Conservation (phyloP, 129 eudicot species). For the Chrysanthemum lavandulifolium region DNA sequence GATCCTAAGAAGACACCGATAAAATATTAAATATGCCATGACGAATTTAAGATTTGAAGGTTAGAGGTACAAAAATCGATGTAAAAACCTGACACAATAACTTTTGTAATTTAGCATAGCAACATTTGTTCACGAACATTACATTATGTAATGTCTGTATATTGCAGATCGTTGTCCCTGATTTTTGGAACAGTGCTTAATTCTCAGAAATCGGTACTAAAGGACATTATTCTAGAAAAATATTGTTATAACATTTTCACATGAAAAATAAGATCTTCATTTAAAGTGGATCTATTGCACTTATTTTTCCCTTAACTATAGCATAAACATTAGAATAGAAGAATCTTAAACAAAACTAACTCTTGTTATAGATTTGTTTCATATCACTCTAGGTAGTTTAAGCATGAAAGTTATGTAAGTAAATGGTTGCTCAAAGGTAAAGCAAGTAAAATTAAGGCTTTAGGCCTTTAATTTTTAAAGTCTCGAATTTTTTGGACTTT, state of each 20-base stretch:
- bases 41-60: constrained; percentile 15
- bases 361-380: too few species aligned
- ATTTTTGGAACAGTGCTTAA: constrained; percentile 31
- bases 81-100: constrained; percentile 21
- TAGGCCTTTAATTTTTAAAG: too few species aligned
- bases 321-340: constrained; percentile 3
- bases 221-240: constrained; percentile 15
- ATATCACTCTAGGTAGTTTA: too few species aligned
- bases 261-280: constrained; percentile 18
- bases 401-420: too few species aligned
- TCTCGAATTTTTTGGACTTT: too few species aligned
- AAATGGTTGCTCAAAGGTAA: too few species aligned
- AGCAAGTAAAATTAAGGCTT: too few species aligned
- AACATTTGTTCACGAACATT: constrained; percentile 20
- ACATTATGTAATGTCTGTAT: constrained; percentile 32
- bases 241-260: constrained; percentile 5
- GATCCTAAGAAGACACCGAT: not conserved
- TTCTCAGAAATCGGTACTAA: constrained; percentile 26
- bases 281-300: constrained; percentile 24
- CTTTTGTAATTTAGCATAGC: constrained; percentile 6
- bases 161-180: constrained; percentile 40
- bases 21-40: not conserved
- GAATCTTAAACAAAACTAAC: not conserved
- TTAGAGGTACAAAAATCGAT: constrained; percentile 21
- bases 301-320: not conserved